A percentile compares a stretch with the other conserved stretches of the same genome.
Conservation (phyloP, 2,329 filamentous ascomycete genomes). For the Microcyclospora pomicola region DNA sequence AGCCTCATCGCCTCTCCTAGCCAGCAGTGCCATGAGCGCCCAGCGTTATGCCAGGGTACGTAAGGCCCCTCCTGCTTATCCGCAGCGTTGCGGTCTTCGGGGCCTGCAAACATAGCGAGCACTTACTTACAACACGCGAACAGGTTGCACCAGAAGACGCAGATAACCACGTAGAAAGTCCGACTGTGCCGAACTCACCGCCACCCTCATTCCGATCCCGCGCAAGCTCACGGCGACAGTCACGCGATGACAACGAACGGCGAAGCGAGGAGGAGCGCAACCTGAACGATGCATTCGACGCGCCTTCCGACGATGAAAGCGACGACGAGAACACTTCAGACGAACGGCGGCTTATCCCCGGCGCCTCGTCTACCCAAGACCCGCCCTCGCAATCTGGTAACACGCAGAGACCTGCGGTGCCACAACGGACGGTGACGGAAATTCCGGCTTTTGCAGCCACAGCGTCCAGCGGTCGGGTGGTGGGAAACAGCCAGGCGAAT, state of each 20-base stretch:
- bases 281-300: constrained; percentile 84
- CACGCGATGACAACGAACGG: constrained; percentile 37
- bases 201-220: constrained; percentile 79
- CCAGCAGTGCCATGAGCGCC: constrained; percentile 26
- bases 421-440: constrained; percentile 33
- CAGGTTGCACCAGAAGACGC: constrained; percentile 29
- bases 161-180: constrained; percentile 20
- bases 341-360: constrained; percentile 71
- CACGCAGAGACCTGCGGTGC: constrained; percentile 3
- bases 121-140: constrained; percentile 6
- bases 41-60: constrained; percentile 37
- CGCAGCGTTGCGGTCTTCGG: too few relatives aligned
- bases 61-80: constrained; percentile 7
- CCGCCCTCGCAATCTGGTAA: too few relatives aligned
- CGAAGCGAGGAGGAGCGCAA: constrained; percentile 54
- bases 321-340: constrained; percentile 63
- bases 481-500: constrained; percentile 59
- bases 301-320: constrained; percentile 48
- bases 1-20: neutral
- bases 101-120: too few relatives aligned
- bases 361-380: constrained; percentile 28
- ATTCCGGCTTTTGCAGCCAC: constrained; percentile 36
- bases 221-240: constrained; percentile 52
- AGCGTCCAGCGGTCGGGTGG: constrained; percentile 37
- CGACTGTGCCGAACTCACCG: constrained; percentile 31